Conservation (phyloP, 495 filamentous ascomycete species). For the Staphylotrichum tortipilum region DNA sequence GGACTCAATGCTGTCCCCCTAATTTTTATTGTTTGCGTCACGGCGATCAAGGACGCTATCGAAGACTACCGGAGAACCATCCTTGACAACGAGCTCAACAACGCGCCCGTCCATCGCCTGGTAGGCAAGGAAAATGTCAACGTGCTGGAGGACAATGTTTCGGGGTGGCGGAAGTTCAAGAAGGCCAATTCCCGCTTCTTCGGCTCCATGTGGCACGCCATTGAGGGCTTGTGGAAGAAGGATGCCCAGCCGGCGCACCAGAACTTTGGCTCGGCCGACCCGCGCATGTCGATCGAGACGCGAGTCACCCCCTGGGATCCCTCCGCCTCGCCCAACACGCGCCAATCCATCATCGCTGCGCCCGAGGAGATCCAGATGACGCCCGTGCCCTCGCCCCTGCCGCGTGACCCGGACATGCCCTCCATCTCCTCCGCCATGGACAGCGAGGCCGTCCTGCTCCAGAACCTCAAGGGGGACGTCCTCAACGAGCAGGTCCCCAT, state of each 20-base stretch:
- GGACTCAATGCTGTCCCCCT: conserved; percentile 84
- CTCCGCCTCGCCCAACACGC: conserved; percentile 43
- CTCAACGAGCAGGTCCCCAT: conserved; percentile 38
- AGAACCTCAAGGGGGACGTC: conserved; percentile 36
- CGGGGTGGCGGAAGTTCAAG: conserved; percentile 81
- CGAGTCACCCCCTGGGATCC: conserved; percentile 50
- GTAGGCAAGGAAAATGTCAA: conserved; percentile 91
- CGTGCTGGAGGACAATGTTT: conserved; percentile 75
- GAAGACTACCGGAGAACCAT: conserved; percentile 93
- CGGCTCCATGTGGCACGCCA: conserved; percentile 43
- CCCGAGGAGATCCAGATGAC: conserved; percentile 82
- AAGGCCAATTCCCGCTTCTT: conserved; percentile 71
- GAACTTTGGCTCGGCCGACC: conserved; percentile 28
- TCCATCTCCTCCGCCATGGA: conserved; percentile 28
- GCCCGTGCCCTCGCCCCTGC: conserved; percentile 74
- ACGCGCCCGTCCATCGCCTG: conserved; percentile 86
- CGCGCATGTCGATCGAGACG: conserved; percentile 61
- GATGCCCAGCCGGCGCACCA: conserved; percentile 25
- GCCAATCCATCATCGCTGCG: conserved; percentile 51
- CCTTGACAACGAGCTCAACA: conserved; percentile 91
- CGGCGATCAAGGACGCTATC: conserved; percentile 90
- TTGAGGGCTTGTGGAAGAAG: conserved; percentile 37
- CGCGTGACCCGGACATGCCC: conserved; percentile 28
- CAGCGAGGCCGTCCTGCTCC: conserved; percentile 48
- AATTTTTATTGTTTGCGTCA: conserved; percentile 89